Base-by-base conservation (phyloP, 768 basidiomycete genomes). In the Boletus rex-veris region DNA sequence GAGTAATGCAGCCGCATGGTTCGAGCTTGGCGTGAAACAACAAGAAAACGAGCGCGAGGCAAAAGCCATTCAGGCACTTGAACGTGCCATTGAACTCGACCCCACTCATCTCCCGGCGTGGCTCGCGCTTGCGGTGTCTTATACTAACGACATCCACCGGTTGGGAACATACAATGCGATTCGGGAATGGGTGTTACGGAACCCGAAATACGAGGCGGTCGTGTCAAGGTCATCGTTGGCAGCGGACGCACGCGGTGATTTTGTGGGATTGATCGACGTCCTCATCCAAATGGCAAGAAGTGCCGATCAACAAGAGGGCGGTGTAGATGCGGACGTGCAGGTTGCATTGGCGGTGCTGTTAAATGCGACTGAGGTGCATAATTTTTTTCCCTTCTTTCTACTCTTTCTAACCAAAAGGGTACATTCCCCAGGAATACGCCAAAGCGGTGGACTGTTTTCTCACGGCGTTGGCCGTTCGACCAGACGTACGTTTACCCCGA, bases 1-100 rank as follows among this genome's bases (percentile, higher is more conserved):
- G 56, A 73, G 68, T 9, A 80, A 89, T 61, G 84, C 89, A 5
- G 59, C 72, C 35, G 87, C 86, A 9, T 99, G 97, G 97, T 95
- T 82, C 65, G 82, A 88, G 59, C 85, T 98, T 46, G 97, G 97
- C 24, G 86, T 99, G 45, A 94, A 91, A 71, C 97, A 98, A 65
- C 97, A 99, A 70, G 95, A 97, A 72, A 97, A 95, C 67, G 97
- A 99, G 70, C 85, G 95, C 15, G 97, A 99, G 72, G 79, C 80
- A 8, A 86, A 92, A 62, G 97, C 97, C 5, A 80, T 98, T 39
- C 79, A 85, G 50, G 97, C 97, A 2, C 79, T 99, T 18, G 75
- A 79, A 45, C 86, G 86, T 51, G 86, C 93, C 10, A 74, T 93
- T 47, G 84, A 89, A 56, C 80, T 98, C 35, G 88, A 96, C 61